phyloP scores from a whole-genome alignment of 306 rosid genomes.

The Malus sylvestris region DNA sequence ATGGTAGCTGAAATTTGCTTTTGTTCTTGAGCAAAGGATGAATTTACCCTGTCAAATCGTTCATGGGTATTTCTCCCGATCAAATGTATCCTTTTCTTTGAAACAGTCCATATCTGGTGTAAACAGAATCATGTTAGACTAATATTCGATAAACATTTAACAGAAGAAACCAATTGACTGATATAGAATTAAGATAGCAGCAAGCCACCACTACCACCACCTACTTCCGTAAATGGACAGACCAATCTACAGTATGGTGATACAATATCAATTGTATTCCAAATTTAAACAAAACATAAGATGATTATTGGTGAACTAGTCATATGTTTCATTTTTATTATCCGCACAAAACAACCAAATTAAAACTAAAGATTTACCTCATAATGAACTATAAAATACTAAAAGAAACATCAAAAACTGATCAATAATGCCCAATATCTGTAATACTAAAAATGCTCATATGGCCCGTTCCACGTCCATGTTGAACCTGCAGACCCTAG shows the following conservation, averaged over 20 bases:
- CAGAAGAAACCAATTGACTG: not conserved
- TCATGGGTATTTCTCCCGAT: conserved; percentile 30
- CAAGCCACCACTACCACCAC: not conserved
- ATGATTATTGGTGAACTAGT: not conserved
- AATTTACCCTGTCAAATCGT: conserved; percentile 24
- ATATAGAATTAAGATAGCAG: too few species aligned
- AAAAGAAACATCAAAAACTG: not conserved
- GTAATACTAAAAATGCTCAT: not conserved
- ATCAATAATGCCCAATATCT: not conserved
- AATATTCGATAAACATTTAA: not conserved
- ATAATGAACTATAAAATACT: not conserved
- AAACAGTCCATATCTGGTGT: conserved; percentile 21
- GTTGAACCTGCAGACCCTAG: not conserved
- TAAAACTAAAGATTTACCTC: not conserved
- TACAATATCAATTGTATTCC: not conserved
- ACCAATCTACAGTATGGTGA: not conserved
- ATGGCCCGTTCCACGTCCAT: not conserved
- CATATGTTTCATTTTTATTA: not conserved
- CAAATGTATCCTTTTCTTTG: conserved; percentile 22
- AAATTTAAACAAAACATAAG: not conserved
- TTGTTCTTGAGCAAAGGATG: not conserved
- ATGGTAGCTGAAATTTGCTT: not conserved
- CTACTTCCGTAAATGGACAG: not conserved
- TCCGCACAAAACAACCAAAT: not conserved
- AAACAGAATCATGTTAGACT: not conserved